Conservation (phyloP, 805 yeast species). For the Myxozyma neotropica region DNA sequence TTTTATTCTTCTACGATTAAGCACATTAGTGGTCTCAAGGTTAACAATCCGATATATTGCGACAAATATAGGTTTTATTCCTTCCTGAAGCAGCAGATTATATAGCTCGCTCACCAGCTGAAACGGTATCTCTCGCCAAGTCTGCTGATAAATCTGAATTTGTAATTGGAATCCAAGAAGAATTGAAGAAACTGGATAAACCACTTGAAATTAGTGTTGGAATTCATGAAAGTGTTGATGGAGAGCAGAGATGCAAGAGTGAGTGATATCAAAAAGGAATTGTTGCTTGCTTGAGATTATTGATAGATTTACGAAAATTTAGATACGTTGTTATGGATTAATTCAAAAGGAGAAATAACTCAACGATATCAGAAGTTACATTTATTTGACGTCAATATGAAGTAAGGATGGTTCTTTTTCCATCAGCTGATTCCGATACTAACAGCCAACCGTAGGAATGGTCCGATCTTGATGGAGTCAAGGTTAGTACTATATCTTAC, state of each 20-base stretch:
- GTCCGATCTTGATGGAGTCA: slow-evolving; percentile 79
- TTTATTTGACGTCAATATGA: slow-evolving; percentile 81
- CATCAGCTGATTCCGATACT: background rate
- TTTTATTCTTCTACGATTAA: too few species aligned
- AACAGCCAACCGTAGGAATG: slow-evolving; percentile 53
- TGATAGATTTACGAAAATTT: background rate
- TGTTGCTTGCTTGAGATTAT: background rate
- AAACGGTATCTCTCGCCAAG: slow-evolving; percentile 63
- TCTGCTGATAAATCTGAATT: slow-evolving; percentile 49
- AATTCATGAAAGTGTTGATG: slow-evolving; percentile 73
- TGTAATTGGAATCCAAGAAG: slow-evolving; percentile 49
- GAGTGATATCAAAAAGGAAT: background rate
- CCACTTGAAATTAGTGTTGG: slow-evolving; percentile 75
- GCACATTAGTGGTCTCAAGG: too few species aligned
- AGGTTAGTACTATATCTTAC: slow-evolving; percentile 32
- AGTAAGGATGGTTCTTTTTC: slow-evolving; percentile 27
- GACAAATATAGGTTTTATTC: slow-evolving; percentile 49
- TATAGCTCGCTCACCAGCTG: slow-evolving; percentile 67
- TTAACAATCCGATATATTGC: background rate
- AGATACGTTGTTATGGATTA: slow-evolving; percentile 71
- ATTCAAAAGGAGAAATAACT: slow-evolving; percentile 61
- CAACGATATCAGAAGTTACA: slow-evolving; percentile 84
- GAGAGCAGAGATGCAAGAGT: slow-evolving; percentile 56
- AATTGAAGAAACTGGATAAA: slow-evolving; percentile 48
- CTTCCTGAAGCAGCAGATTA: slow-evolving; percentile 95